phyloP scores from a whole-genome alignment of 1,284 basidiomycete species.

The Moniliophthora roreri region DNA sequence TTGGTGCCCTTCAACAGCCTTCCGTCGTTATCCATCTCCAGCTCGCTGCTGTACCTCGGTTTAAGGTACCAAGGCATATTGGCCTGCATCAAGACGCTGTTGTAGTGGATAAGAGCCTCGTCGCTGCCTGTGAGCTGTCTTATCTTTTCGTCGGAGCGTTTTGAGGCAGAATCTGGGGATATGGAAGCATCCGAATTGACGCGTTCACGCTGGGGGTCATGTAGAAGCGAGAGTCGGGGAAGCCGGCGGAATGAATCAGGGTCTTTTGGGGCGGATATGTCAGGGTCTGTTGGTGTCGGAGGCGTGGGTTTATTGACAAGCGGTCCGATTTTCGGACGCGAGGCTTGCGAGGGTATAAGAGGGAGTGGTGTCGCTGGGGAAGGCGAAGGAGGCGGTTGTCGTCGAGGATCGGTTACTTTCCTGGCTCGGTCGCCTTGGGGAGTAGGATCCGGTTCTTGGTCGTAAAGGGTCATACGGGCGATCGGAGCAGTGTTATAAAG shows the following conservation, averaged over 20 bases:
- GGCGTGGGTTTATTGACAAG: conserved; percentile 33
- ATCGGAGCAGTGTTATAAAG: conserved; percentile 40
- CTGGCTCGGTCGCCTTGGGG: background rate
- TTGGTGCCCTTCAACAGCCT: conserved; percentile 66
- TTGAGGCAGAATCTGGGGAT: conserved; percentile 19
- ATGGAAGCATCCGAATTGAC: conserved; percentile 6
- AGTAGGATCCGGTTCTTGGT: conserved; percentile 1
- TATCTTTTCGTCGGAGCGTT: conserved; percentile 35
- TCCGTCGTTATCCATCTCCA: conserved; percentile 59
- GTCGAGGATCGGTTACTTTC: background rate
- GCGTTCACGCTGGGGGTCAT: conserved; percentile 1
- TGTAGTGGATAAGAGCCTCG: conserved; percentile 39
- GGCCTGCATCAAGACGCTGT: conserved; percentile 34
- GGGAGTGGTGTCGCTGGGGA: conserved; percentile 45
- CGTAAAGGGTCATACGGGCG: conserved; percentile 22
- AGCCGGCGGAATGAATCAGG: conserved; percentile 5
- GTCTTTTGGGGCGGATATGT: background rate
- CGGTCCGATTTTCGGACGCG: background rate
- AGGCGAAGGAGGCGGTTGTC: conserved; percentile 30
- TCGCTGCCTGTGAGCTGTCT: conserved; percentile 45
- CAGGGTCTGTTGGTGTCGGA: conserved; percentile 19
- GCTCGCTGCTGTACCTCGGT: conserved; percentile 56
- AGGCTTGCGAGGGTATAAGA: conserved; percentile 27
- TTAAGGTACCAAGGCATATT: conserved; percentile 65
- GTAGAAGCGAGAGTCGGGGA: conserved; percentile 8